Base-by-base conservation (phyloP, 2,329 filamentous ascomycete genomes). In the Paradendryphiella salina region DNA sequence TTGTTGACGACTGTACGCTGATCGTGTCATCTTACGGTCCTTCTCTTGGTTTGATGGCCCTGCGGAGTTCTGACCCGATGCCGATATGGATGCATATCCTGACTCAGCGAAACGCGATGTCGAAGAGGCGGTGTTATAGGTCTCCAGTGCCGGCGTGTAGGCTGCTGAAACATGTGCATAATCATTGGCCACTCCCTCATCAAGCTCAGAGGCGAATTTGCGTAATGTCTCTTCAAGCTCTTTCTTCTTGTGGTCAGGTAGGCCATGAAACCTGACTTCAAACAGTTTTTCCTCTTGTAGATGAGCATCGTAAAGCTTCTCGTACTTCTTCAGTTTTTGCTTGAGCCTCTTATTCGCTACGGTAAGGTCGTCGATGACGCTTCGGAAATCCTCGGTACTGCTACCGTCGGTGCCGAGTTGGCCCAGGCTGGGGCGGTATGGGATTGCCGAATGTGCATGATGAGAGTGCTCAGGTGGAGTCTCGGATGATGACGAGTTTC, bases 331-430 rank as follows among this genome's bases (percentile, higher is more conserved):
- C 46, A 95, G 65, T 63, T 85, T 84, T 59, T 87, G 85, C 73
- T 86, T 91, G 54, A 95, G 71, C 43, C 84, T 86, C 69, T 90
- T 89, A 67, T 94, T 95, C 66, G 91, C 87, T 20, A 96, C 78
- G 0, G 90, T 96, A 51, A 96, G 73, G 67, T 96, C 90, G 63
- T 96, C 90, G 39, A 96, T 95, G 13, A 96, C 89, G 59, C 87
- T 87, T 38, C 90, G 81, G 53, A 85, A 92, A 48, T 92, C 89
- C 49, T 89, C 88, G 21, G 82, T 84, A 42, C 85, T 86, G 65
- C 83, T 89, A 23, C 76, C 77, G 37, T 76, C 75, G 5, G 72
- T 75, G 35, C 61, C 69, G 8, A 71, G 32, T 9, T 62, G 65
- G 74, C 82, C 15, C 72, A 82, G 32, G 14, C 52, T 58, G 11